Percentiles rank a stretch among this genome's conserved stretches.
Conservation (phyloP, 768 basidiomycete species). For the Austroboletus eburneus region DNA sequence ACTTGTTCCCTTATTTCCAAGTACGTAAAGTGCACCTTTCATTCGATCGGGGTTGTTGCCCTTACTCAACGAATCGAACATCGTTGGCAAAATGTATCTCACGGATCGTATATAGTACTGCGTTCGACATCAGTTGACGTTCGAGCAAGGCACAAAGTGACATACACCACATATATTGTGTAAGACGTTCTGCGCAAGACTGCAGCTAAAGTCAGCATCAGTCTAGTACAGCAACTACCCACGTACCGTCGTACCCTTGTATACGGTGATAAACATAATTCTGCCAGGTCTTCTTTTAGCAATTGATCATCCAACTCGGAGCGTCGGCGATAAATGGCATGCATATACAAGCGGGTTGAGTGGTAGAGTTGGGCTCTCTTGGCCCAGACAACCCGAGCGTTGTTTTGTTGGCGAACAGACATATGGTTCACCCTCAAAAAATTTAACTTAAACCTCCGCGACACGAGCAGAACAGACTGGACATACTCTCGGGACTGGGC, state of each 20-base stretch:
- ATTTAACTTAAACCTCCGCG: not conserved
- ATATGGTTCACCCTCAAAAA: slow-evolving; percentile 53
- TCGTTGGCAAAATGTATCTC: slow-evolving; percentile 53
- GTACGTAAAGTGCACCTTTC: slow-evolving; percentile 88
- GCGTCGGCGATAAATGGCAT: slow-evolving; percentile 68
- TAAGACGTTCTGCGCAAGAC: slow-evolving; percentile 66
- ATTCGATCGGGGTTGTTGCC: slow-evolving; percentile 89
- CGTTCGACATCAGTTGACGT: slow-evolving; percentile 8
- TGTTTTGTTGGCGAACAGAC: slow-evolving; percentile 70
- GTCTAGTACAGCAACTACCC: not conserved
- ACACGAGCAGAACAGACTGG: not conserved
- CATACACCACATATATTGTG: slow-evolving; percentile 62
- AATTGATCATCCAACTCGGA: slow-evolving; percentile 71
- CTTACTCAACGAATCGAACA: slow-evolving; percentile 60
- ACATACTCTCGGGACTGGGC: slow-evolving; percentile 30
- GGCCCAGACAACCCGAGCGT: slow-evolving; percentile 67
- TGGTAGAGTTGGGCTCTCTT: slow-evolving; percentile 81
- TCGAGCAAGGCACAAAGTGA: slow-evolving; percentile 1
- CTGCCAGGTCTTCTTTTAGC: slow-evolving; percentile 57
- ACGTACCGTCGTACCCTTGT: slow-evolving; percentile 69
- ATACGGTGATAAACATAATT: slow-evolving; percentile 76
- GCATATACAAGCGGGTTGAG: slow-evolving; percentile 70
- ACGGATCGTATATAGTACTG: slow-evolving; percentile 74
- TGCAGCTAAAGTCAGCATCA: slow-evolving; percentile 23
- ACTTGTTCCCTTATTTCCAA: slow-evolving; percentile 73